Conservation (phyloP, 2,329 filamentous ascomycete species). For the Diplodia mutila region DNA sequence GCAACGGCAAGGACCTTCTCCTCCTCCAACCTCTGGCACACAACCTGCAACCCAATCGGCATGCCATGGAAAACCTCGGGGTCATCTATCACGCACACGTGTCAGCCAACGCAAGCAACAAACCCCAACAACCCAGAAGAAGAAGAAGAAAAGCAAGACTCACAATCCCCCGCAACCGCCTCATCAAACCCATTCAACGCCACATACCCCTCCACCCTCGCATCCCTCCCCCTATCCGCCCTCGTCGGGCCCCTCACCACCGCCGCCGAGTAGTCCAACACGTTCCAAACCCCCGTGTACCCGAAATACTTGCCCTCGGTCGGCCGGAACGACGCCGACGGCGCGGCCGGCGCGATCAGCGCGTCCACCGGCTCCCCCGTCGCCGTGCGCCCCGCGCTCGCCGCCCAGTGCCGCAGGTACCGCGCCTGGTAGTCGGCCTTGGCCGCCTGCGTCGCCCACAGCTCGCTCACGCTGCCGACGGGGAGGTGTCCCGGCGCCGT, state of each 20-base stretch:
- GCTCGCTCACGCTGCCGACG: not conserved
- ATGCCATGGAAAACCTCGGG: constrained; percentile 27
- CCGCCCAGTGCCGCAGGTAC: constrained; percentile 46
- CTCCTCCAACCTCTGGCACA: constrained; percentile 33
- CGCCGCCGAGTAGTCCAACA: constrained; percentile 61
- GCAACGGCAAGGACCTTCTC: constrained; percentile 31
- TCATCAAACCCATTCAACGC: constrained; percentile 22
- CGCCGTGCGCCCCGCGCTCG: constrained; percentile 32
- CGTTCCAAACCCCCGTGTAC: constrained; percentile 54
- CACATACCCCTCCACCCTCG: constrained; percentile 35
- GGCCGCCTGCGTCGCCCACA: not conserved
- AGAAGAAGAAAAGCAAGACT: not conserved
- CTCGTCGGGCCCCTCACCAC: constrained; percentile 61
- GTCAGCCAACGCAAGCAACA: no score
- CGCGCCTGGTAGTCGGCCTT: constrained; percentile 23
- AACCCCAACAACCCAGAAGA: no score
- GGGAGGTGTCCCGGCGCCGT: constrained; percentile 32
- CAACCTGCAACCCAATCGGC: constrained; percentile 33
- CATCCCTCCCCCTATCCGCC: constrained; percentile 56
- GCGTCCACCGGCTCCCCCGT: constrained; percentile 43
- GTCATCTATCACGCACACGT: not conserved
- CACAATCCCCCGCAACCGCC: not conserved
- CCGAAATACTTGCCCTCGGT: constrained; percentile 53
- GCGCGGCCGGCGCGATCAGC: constrained; percentile 42
- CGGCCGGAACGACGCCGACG: constrained; percentile 46